phyloP scores from a whole-genome alignment of 2,329 filamentous ascomycete species.

The Colletotrichum tanaceti region DNA sequence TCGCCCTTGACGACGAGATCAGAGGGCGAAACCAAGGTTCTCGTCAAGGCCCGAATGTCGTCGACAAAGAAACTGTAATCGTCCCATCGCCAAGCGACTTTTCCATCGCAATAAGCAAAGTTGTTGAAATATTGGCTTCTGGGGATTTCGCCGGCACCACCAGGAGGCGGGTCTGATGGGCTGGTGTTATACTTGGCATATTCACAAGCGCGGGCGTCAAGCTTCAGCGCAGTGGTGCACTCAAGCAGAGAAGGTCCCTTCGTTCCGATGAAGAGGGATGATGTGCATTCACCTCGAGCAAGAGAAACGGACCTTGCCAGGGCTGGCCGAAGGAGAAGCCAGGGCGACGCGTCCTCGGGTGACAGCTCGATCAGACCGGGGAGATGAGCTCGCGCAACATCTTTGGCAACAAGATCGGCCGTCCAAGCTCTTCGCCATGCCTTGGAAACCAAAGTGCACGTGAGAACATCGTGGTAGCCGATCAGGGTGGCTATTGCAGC shows the following conservation, averaged over 20 bases:
- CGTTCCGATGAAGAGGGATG: background rate
- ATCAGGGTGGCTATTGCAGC: constrained; percentile 15
- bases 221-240: background rate
- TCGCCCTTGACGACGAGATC: constrained; percentile 22
- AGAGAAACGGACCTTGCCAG: background rate
- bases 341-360: background rate
- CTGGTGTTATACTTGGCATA: background rate
- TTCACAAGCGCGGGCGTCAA: background rate
- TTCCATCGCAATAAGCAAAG: constrained; percentile 12
- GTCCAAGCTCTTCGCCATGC: constrained; percentile 27
- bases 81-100: constrained; percentile 23
- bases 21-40: background rate
- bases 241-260: background rate
- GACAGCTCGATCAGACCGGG: constrained; percentile 1
- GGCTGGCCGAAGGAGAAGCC: background rate
- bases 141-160: too few relatives aligned
- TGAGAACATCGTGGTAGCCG: constrained; percentile 4
- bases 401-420: background rate
- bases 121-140: too few relatives aligned
- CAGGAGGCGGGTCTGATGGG: background rate
- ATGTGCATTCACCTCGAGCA: constrained; percentile 5
- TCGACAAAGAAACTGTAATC: constrained; percentile 24
- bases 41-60: constrained; percentile 19
- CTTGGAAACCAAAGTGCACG: constrained; percentile 27
- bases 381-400: constrained; percentile 14